These are phyloP conservation scores for Microglena sp. DNA, from an alignment of 139 green algal species.

Conservation along the genomic window DNA sequence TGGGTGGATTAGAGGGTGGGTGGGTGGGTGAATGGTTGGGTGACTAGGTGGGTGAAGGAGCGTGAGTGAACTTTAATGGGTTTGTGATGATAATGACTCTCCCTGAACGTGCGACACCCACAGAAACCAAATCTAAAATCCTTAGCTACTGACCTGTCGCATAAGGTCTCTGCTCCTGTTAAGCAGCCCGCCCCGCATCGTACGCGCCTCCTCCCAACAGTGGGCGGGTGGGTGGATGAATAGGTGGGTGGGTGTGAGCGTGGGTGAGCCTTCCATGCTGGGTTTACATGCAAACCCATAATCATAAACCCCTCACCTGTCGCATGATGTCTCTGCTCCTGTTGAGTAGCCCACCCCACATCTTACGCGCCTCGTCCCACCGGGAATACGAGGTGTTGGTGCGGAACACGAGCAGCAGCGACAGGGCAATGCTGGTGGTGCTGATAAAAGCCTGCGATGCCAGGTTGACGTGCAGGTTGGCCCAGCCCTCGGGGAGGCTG, in stretches of 20 bases:
- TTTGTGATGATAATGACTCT: too few relatives aligned
- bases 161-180: constrained; percentile 40
- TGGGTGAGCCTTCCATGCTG: too few relatives aligned
- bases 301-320: constrained; percentile 14
- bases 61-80: too few relatives aligned
- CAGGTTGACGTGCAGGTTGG: constrained; percentile 12
- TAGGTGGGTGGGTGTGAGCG: too few relatives aligned
- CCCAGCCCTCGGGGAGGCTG: constrained; percentile 11
- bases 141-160: constrained; percentile 21
- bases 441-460: constrained; percentile 19
- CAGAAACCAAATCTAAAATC: too few relatives aligned
- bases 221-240: too few relatives aligned
- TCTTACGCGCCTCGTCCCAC: constrained; percentile 47
- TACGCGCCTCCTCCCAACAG: too few relatives aligned
- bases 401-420: constrained; percentile 25
- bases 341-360: constrained; percentile 50
- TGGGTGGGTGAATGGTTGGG: too few relatives aligned
- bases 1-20: too few relatives aligned
- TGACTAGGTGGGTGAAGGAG: too few relatives aligned
- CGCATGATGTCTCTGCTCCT: constrained; percentile 39
- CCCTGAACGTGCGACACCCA: too few relatives aligned
- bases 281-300: neutral
- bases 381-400: constrained; percentile 31
- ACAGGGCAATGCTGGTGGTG: constrained; percentile 11
- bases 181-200: constrained; percentile 37